Evolutionary conservation across 2,329 filamentous ascomycete genomes (phyloP).

Genomic region (Aureobasidium sp.): DNA sequence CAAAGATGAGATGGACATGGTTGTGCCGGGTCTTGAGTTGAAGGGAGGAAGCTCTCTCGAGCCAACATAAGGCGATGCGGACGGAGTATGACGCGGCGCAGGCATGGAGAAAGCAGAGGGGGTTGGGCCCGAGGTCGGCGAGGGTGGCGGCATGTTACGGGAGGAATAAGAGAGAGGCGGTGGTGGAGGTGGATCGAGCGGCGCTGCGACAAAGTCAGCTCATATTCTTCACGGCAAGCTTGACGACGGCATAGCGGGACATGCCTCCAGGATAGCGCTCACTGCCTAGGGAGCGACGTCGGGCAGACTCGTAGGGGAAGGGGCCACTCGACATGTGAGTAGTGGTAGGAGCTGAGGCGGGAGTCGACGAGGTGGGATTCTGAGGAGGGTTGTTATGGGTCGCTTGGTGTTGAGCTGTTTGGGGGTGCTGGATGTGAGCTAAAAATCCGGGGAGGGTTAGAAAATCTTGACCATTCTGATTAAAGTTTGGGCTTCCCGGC

Average conservation of each 20-base stretch:
- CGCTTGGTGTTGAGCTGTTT: neutral
- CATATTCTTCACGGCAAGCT: neutral
- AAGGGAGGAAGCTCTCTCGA: conserved; percentile 50
- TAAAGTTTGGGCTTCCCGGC: conserved; percentile 9
- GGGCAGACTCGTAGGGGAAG: conserved; percentile 36
- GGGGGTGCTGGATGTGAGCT: conserved; percentile 17
- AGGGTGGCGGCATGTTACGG: conserved; percentile 44
- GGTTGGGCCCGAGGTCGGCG: conserved; percentile 37
- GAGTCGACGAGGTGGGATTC: conserved; percentile 20
- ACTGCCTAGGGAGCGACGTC: conserved; percentile 38
- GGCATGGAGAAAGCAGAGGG: conserved; percentile 32
- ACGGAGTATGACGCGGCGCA: conserved; percentile 38
- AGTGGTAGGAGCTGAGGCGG: conserved; percentile 24
- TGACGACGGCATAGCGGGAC: neutral
- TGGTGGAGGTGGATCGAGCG: conserved; percentile 25
- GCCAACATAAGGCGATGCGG: conserved; percentile 39
- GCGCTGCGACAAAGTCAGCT: conserved; percentile 21
- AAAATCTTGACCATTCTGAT: neutral
- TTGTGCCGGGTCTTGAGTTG: conserved; percentile 47
- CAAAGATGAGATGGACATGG: conserved; percentile 70
- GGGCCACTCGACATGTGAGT: conserved; percentile 27
- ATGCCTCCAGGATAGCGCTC: conserved; percentile 15
- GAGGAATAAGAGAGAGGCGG: conserved; percentile 37
- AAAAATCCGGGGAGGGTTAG: conserved; percentile 1
- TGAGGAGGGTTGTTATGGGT: conserved; percentile 16